Base-by-base conservation (phyloP, 2,329 filamentous ascomycete species). In the Ceratocystis harringtonii region DNA sequence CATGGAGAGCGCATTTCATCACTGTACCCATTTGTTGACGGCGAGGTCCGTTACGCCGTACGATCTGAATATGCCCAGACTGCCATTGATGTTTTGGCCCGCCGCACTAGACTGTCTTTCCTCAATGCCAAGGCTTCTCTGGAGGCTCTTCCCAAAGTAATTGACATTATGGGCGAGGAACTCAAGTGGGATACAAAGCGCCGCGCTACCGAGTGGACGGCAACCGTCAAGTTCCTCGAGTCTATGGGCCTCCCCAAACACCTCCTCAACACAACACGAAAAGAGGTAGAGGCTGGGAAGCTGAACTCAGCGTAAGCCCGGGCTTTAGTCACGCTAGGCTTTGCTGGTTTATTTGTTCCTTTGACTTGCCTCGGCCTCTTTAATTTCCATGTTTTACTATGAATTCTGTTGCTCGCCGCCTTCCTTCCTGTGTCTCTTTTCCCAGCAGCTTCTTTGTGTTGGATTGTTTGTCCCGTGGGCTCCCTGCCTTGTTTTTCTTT, bases 41-140 rank as follows among this genome's bases (percentile, higher is more conserved):
- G 91, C 61, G 92, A 97, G 77, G 82, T 96, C 50, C 84, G 90
- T 65, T 96, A 96, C 73, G 90, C 90, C 28, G 85, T 95, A 50
- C 81, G 86, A 62, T 87, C 95, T 75, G 92, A 96, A 77, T 95
- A 95, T 72, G 92, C 92, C 2, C 89, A 95, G 75, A 95, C 90
- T 2, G 90, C 90, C 1, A 87, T 92, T 17, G 92, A 96, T 73
- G 88, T 96, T 12, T 79, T 96, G 60, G 92, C 91, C 2, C 83
- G 92, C 67, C 82, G 92, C 68, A 96, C 89, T 50, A 81, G 92
- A 66, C 77, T 96, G 65, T 89, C 91, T 7, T 97, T 96, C 78
- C 77, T 96, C 70, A 96, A 96, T 73, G 91, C 91, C 4, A 90
- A 96, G 75, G 92, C 92, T 10, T 87, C 91, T 0, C 83, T 96